These are phyloP conservation scores for Conticribra weissflogii DNA, from an alignment of 108 stramenopile species.

Conservation along the genomic window DNA sequence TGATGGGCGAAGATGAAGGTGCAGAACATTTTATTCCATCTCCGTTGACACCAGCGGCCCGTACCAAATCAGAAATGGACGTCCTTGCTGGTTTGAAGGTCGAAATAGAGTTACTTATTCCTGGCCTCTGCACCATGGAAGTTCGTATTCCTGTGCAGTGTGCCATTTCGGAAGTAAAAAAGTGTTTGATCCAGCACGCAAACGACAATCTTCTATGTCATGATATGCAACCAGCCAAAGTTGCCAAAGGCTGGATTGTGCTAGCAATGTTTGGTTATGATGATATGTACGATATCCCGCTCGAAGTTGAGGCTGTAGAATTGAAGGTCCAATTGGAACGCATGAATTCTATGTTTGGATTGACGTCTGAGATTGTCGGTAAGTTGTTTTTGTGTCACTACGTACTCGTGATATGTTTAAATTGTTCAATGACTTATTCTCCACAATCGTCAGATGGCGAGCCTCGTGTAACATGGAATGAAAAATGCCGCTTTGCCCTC, in stretches of 20 bases:
- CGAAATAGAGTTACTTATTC: conserved; percentile 77
- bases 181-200: conserved; percentile 56
- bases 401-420: not conserved
- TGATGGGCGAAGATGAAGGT: conserved; percentile 14
- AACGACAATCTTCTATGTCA: conserved; percentile 58
- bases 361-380: conserved; percentile 37
- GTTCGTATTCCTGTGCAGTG: conserved; percentile 60
- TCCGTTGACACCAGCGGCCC: not conserved
- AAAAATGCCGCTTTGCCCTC: conserved; percentile 68
- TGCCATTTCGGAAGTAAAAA: conserved; percentile 62
- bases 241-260: conserved; percentile 74
- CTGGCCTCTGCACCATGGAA: conserved; percentile 78
- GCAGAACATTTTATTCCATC: conserved; percentile 16
- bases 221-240: conserved; percentile 43
- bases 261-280: conserved; percentile 76
- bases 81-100: conserved; percentile 40
- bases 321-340: conserved; percentile 62
- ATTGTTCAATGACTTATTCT: not conserved
- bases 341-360: conserved; percentile 68
- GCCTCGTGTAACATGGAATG: conserved; percentile 59
- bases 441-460: conserved; percentile 29
- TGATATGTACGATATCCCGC: conserved; percentile 75
- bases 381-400: too few species aligned
- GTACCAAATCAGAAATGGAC: conserved; percentile 34
- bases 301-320: conserved; percentile 73